Base-by-base conservation (phyloP, 2,329 filamentous ascomycete species). In the Fusarium caatingaense region DNA sequence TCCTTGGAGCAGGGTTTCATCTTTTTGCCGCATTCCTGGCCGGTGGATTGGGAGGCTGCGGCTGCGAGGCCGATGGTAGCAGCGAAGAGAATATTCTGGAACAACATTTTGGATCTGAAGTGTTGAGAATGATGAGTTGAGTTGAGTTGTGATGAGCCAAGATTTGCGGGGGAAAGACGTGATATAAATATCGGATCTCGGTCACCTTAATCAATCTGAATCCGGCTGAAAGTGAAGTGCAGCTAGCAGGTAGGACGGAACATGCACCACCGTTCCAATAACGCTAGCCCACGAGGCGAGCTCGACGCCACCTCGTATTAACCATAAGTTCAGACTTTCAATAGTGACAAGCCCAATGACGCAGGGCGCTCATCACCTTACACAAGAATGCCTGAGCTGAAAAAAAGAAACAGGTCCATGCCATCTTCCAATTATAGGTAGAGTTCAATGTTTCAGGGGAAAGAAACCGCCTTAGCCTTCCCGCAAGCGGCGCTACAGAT, bases 1-100 rank as follows among this genome's bases (percentile, higher is more conserved):
- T 74, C 74, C 1, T 25, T 5, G 15, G 73, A 66, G 56, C 79
- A 80, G 0, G 74, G 74, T 0, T 76, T 77, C 2, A 76, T 73
- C 37, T 76, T 76, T 66, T 72, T 53, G 47, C 78, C 77, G 60
- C 79, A 80, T 10, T 55, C 40, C 12, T 44, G 68, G 4, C 58
- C 71, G 13, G 55, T 48, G 23, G 60, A 50, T 28, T 64, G 48
- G 3, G 64, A 42, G n/a, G 34, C 34, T 2, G 69, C 69, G 8
- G 59, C 41, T 0, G 68, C 53, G 20, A 78, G 46, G 56, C 69
- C 60, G n/a, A 76, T 56, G 9, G 65, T 49, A 23, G 71, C 37
- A 9, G 65, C 44, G 20, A 68, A 27, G 56, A 76, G 40, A 50
- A 76, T 41, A 20, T 70, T 64, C 5, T 68, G 55, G 44, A 69